Conservation (phyloP, 805 yeast species). For the Maudiozyma serrabonitensis region DNA sequence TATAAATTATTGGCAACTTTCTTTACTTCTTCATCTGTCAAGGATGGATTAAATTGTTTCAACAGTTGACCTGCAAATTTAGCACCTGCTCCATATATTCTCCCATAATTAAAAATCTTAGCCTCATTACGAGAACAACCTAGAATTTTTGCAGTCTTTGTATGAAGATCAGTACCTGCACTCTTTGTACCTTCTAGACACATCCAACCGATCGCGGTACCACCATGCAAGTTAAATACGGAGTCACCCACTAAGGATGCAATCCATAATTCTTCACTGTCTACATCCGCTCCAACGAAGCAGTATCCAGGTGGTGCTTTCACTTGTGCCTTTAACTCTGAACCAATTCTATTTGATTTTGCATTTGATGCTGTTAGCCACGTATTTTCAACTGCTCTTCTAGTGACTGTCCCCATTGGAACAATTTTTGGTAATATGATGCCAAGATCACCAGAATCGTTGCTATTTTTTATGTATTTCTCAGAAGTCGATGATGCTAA, state of each 20-base stretch:
- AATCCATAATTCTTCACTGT: constrained; percentile 96
- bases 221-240: constrained; percentile 80
- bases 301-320: constrained; percentile 82
- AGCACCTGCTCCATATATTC: constrained; percentile 96
- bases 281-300: constrained; percentile 98
- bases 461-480: background rate
- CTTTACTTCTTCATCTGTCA: constrained; percentile 59
- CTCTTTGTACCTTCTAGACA: constrained; percentile 89
- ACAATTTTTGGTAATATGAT: constrained; percentile 75
- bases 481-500: constrained; percentile 5
- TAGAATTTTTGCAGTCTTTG: constrained; percentile 82
- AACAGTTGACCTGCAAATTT: constrained; percentile 79
- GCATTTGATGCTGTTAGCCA: constrained; percentile 98
- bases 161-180: constrained; percentile 90
- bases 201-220: constrained; percentile 98
- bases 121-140: constrained; percentile 90
- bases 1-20: constrained; percentile 59
- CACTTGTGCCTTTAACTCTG: constrained; percentile 82
- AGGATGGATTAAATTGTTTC: constrained; percentile 68
- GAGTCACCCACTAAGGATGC: constrained; percentile 94
- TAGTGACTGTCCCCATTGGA: constrained; percentile 93
- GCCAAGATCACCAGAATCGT: constrained; percentile 35
- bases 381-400: constrained; percentile 93
- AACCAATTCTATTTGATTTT: constrained; percentile 74
- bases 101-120: constrained; percentile 89